Evolutionary conservation across 371 early-diverging fungal species (phyloP).

Genomic region (Syncephalastrum racemosum): DNA sequence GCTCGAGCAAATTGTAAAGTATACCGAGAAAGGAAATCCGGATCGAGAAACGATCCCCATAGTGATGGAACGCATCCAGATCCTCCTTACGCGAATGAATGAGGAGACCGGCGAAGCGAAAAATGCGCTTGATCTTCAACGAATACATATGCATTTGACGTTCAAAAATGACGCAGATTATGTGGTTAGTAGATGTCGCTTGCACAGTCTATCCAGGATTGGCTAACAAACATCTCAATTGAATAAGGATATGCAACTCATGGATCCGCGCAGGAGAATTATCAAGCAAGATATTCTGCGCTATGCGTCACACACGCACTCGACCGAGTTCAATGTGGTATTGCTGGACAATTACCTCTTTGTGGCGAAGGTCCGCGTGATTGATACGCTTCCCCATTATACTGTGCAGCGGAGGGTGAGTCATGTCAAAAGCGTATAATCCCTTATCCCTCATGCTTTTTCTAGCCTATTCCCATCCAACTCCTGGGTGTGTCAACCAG

Average conservation of each 20-base stretch:
- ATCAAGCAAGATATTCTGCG: constrained; percentile 78
- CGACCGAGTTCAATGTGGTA: constrained; percentile 70
- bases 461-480: constrained; percentile 77
- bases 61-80: constrained; percentile 65
- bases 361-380: constrained; percentile 62
- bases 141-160: constrained; percentile 25
- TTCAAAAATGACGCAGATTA: constrained; percentile 33
- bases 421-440: neutral
- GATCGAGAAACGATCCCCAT: constrained; percentile 65
- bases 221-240: constrained; percentile 28
- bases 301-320: constrained; percentile 58
- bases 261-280: constrained; percentile 69
- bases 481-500: constrained; percentile 38
- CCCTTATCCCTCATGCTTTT: neutral
- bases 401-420: constrained; percentile 29
- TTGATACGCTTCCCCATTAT: constrained; percentile 27
- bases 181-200: constrained; percentile 34
- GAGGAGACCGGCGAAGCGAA: constrained; percentile 81
- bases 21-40: constrained; percentile 74
- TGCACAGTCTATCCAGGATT: constrained; percentile 76
- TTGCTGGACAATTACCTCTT: constrained; percentile 87
- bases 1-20: constrained; percentile 75
- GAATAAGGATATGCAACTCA: constrained; percentile 68
- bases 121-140: constrained; percentile 68
- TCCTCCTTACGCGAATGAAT: constrained; percentile 75